phyloP scores from a whole-genome alignment of 192 early-diverging fungal genomes.

The Coemansia sp. region DNA sequence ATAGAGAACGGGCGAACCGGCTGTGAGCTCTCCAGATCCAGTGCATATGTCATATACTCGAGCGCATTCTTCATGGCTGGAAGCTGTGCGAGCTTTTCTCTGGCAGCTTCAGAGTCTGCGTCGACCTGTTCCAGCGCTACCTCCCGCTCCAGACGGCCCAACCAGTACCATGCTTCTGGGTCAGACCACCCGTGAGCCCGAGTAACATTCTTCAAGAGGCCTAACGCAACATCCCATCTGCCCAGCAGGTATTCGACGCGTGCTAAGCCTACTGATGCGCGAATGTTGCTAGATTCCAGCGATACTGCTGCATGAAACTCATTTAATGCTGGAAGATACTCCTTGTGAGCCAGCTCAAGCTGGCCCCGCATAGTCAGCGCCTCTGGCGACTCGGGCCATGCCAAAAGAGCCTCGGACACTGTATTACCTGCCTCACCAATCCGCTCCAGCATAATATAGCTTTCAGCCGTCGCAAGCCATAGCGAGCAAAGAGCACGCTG shows the following conservation, averaged over 20 bases:
- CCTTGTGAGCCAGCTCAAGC: conserved; percentile 26
- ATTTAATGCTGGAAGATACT: conserved; percentile 32
- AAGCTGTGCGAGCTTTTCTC: not conserved
- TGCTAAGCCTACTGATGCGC: conserved; percentile 47
- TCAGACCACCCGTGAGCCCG: conserved; percentile 55
- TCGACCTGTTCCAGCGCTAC: conserved; percentile 32
- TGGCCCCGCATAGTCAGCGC: conserved; percentile 51
- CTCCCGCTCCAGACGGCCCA: conserved; percentile 51
- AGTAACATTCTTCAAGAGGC: conserved; percentile 51
- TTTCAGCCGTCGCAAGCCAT: conserved; percentile 43
- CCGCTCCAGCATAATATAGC: conserved; percentile 35
- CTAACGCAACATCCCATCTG: conserved; percentile 47
- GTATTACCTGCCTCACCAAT: conserved; percentile 41
- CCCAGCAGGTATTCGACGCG: conserved; percentile 43
- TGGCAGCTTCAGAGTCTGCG: not conserved
- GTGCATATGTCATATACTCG: conserved; percentile 43
- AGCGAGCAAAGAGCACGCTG: conserved; percentile 41
- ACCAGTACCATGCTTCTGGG: conserved; percentile 55
- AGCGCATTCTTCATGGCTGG: conserved; percentile 32
- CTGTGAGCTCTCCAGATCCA: conserved; percentile 53
- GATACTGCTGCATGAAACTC: conserved; percentile 54
- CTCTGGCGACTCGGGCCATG: conserved; percentile 48
- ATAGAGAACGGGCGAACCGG: conserved; percentile 40
- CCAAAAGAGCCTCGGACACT: conserved; percentile 39
- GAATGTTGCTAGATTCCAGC: conserved; percentile 41